Conservation (phyloP, 306 rosid genomes). For the Pachyrhizus erosus region DNA sequence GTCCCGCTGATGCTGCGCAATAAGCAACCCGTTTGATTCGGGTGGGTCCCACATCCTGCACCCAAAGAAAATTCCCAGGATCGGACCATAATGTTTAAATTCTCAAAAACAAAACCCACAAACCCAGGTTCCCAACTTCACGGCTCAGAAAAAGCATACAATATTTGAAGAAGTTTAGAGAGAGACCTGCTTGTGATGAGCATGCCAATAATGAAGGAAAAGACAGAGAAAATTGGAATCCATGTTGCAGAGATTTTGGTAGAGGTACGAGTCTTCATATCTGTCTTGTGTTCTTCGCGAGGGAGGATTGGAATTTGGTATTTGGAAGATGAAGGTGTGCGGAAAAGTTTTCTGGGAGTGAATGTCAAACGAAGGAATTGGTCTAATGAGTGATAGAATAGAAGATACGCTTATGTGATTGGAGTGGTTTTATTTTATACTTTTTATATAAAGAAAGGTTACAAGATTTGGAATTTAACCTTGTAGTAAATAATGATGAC, state of each 20-base stretch:
- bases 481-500: neutral
- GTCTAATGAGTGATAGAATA: neutral
- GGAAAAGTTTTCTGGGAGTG: neutral
- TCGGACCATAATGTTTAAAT: conserved; percentile 39
- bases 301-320: neutral
- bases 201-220: conserved; percentile 78
- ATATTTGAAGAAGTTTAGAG: neutral
- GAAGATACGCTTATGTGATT: neutral
- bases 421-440: neutral
- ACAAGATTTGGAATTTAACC: neutral
- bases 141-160: neutral
- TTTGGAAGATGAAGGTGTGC: neutral
- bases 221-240: conserved; percentile 84
- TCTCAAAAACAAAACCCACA: conserved; percentile 13
- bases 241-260: conserved; percentile 77
- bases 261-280: conserved; percentile 71
- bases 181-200: conserved; percentile 83
- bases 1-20: conserved; percentile 64
- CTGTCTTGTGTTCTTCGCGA: neutral
- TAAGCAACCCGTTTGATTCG: conserved; percentile 69
- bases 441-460: neutral
- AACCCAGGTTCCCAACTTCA: conserved; percentile 1
- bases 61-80: neutral
- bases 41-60: conserved; percentile 76
- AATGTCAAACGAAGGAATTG: conserved; percentile 36